Base-by-base conservation (phyloP, 192 early-diverging fungal species). In the Backusella sp. region DNA sequence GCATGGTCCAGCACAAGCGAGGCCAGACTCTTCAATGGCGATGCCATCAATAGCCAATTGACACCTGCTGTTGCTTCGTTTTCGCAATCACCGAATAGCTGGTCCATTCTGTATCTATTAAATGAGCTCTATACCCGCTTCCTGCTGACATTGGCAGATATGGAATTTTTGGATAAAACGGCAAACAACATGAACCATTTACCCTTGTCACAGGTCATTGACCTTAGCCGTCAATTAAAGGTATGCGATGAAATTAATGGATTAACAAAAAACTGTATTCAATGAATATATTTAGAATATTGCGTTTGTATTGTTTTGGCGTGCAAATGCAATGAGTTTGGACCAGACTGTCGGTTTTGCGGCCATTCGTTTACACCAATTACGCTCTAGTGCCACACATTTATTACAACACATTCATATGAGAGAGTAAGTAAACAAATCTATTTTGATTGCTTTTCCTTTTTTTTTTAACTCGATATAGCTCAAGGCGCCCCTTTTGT, bases 131-230 rank as follows among this genome's bases (percentile, higher is more conserved):
- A 93, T 66, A 89, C 87, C 78, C 86, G 90, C 34, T 82, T 92
- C 78, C 76, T 98, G 12, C 80, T 92, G 68, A 95, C 92, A 0
- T 88, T 94, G 52, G 92, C 93, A 14, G 97, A 98, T 80, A 92
- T 96, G 66, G 96, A 98, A 81, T 89, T 97, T 75, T 91, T 93
- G 74, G 84, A 89, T 56, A 62, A n/a, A 28, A 62, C 23, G 11
- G 53, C 19, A 21, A 73, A 32, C 82, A 89, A 44, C 69, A 75
- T 2, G 82, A 87, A 89, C 53, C 85, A 87, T 1, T 74, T 93
- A 14, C 53, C 79, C n/a, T 34, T 91, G 15, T 39, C 77, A 12
- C 86, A 88, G 68, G 83, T 94, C 11, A 78, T 91, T 28, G 79
- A 80, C 1, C 65, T 94, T 26, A 86, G 85, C 19, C 76, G 74